These are phyloP conservation scores for Ambrosiella xylebori DNA, from an alignment of 2,329 filamentous ascomycete species.

Conservation along the genomic window DNA sequence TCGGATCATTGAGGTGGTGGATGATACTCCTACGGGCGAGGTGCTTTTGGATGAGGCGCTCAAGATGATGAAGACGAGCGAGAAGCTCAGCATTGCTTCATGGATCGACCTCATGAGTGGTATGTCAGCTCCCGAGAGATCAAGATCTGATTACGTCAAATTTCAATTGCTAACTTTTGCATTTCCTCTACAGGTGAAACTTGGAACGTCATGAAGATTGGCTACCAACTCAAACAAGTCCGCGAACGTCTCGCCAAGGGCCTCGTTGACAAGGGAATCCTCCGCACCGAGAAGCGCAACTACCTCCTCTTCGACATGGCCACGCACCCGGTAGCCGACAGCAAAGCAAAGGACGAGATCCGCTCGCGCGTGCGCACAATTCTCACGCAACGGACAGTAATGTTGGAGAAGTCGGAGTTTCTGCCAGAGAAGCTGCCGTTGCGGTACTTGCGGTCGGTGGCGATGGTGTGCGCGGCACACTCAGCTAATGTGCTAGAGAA, in stretches of 20 bases:
- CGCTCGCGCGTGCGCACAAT: constrained; percentile 81
- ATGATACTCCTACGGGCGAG: constrained; percentile 91
- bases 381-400: constrained; percentile 83
- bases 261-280: constrained; percentile 93
- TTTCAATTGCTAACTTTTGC: constrained; percentile 1
- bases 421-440: constrained; percentile 90
- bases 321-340: constrained; percentile 90
- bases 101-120: constrained; percentile 99
- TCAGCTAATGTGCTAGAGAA: constrained; percentile 97
- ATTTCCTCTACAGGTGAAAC: constrained; percentile 56
- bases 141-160: neutral
- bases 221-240: constrained; percentile 98
- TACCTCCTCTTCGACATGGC: constrained; percentile 99
- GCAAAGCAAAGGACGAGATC: constrained; percentile 95
- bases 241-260: constrained; percentile 94
- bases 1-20: constrained; percentile 88
- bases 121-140: constrained; percentile 21
- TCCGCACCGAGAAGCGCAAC: constrained; percentile 97
- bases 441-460: constrained; percentile 75
- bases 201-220: constrained; percentile 99
- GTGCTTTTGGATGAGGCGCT: constrained; percentile 92
- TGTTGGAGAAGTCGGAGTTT: constrained; percentile 72
- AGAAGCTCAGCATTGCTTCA: constrained; percentile 98
- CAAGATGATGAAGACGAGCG: constrained; percentile 99
- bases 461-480: constrained; percentile 96